Evolutionary conservation across 148 eudicot genomes (phyloP).

Genomic region (Vaccinium vitisidaea): DNA sequence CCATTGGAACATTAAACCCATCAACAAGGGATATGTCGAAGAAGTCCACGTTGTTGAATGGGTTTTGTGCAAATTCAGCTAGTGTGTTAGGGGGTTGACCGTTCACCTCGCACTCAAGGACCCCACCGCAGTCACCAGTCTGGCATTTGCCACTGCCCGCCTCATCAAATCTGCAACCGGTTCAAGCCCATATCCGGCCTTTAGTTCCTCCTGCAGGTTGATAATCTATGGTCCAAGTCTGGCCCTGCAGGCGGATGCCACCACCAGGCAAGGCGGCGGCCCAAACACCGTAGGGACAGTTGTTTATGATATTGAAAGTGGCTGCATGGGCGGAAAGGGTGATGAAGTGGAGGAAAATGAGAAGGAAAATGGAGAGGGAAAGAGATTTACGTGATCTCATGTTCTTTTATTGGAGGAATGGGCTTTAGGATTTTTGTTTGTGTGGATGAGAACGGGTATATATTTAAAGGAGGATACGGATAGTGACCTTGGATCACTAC

Average conservation of each 20-base stretch:
- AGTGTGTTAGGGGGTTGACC: constrained; percentile 40
- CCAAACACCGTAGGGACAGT: not conserved
- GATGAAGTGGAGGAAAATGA: constrained; percentile 20
- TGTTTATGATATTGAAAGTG: not conserved
- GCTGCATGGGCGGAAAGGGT: not conserved
- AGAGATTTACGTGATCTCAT: not conserved
- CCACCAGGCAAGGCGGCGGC: not conserved
- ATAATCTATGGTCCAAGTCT: not conserved
- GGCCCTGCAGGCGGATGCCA: not conserved
- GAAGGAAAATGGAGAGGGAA: not conserved
- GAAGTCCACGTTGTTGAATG: not conserved
- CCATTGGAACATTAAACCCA: constrained; percentile 28
- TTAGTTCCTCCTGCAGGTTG: not conserved
- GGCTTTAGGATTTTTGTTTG: too few relatives aligned
- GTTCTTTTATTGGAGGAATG: not conserved
- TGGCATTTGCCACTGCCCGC: constrained; percentile 33
- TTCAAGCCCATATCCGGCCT: constrained; percentile 57
- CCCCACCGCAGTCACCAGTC: constrained; percentile 53
- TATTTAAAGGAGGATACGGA: too few relatives aligned
- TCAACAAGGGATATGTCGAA: constrained; percentile 44
- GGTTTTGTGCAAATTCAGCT: constrained; percentile 42
- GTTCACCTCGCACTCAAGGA: constrained; percentile 31
- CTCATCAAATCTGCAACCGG: constrained; percentile 41
- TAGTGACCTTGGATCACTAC: too few relatives aligned
- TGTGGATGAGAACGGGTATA: too few relatives aligned